Base-by-base conservation (phyloP, 495 filamentous ascomycete species). In the Haplographium delicatum region DNA sequence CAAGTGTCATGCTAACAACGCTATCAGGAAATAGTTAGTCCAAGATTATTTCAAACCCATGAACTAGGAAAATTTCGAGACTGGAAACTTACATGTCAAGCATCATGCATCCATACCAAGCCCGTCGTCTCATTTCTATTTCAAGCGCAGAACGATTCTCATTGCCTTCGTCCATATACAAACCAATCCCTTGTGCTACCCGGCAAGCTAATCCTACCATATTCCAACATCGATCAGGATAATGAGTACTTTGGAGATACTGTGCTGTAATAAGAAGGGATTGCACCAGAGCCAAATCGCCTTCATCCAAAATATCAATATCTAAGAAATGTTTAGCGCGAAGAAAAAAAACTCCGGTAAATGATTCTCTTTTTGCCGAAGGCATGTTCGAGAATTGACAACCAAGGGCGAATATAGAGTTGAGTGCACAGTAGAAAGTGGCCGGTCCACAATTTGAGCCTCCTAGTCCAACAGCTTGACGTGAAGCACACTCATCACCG, bases 101-200 rank as follows among this genome's bases (percentile, higher is more conserved):
- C 13, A 72, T 63, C 1, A 75, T 68, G 51, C 73, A 76, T 7
- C 65, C 68, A 58, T 75, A 70, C 72, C 73, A 76, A 0, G 69
- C 71, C 4, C 72, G 65, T 27, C 66, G 56, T n/a, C 67, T 62
- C 10, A 74, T 66, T 34, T 77, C 72, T 1, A 34, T 55, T 34
- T 75, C 70, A 19, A 71, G 38, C 0, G 62, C 63, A 2, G 61
- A 59, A 10, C 60, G 53, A n/a, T 59, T 51, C 4, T 25, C 43
- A 4, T 56, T 51, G 5, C 54, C 54, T 0, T 62, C 41, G 34
- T 68, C 59, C 50, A 70, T 65, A 44, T 78, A 71, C 31, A 78
- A 45, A 4, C 73, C 73, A 1, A 78, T 61, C 3, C 74, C 72
- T 53, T 70, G 69, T 5, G 66, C 73, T 15, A 73, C 56, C 8